Conservation (phyloP, 257 asterid species). For the Solanum tarapatanum region DNA sequence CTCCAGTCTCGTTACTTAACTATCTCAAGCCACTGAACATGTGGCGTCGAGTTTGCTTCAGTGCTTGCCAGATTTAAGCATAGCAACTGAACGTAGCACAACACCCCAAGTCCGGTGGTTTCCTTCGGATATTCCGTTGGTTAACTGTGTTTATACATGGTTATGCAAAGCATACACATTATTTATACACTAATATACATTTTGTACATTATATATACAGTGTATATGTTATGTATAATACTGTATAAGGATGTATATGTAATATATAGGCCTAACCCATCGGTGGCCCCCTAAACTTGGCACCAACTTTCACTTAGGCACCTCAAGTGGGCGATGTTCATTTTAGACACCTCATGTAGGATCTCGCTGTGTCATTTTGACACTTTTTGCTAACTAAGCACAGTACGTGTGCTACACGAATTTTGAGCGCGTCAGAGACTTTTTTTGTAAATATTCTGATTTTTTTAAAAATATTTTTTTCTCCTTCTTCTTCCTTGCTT, state of each 20-base stretch:
- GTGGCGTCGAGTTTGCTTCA: not conserved
- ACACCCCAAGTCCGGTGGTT: not conserved
- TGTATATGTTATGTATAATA: not conserved
- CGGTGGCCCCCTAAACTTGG: too few species aligned
- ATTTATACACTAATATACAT: not conserved
- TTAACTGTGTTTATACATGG: not conserved
- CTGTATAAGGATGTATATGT: not conserved
- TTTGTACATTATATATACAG: not conserved
- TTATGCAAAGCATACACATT: not conserved
- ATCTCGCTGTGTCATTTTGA: too few species aligned
- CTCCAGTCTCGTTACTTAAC: not conserved
- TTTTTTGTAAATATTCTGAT: too few species aligned
- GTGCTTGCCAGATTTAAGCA: not conserved
- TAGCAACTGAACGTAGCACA: not conserved
- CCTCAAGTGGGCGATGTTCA: too few species aligned
- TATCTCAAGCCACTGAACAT: not conserved
- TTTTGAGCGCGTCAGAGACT: too few species aligned
- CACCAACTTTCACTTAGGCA: too few species aligned
- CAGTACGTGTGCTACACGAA: too few species aligned
- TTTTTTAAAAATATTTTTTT: too few species aligned
- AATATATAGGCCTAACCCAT: not conserved
- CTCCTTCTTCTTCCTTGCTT: too few species aligned
- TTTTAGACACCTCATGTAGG: too few species aligned
- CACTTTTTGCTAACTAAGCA: too few species aligned
- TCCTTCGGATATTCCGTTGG: not conserved